Conservation (phyloP, 2,329 filamentous ascomycete genomes). For the Cladosporium halotolerans region DNA sequence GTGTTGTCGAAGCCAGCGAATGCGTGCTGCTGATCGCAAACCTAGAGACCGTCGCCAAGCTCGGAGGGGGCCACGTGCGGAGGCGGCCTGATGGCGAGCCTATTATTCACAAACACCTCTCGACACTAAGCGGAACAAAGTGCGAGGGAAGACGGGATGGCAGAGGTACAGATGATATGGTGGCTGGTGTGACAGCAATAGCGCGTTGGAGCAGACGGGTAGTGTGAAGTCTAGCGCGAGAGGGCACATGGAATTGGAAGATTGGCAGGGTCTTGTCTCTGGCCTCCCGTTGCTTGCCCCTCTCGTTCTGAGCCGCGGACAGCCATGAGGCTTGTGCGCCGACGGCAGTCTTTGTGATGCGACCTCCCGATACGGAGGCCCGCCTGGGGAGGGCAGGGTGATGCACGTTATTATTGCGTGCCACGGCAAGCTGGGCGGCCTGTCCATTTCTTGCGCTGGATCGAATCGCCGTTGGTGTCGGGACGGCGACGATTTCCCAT, state of each 20-base stretch:
- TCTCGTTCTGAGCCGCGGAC: slow-evolving; percentile 6
- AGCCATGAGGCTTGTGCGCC: slow-evolving; percentile 11
- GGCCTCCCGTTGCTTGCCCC: neutral
- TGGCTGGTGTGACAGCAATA: slow-evolving; percentile 2
- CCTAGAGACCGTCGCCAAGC: slow-evolving; percentile 2
- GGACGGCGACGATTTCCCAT: neutral
- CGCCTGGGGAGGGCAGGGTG: neutral
- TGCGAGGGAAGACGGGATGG: neutral
- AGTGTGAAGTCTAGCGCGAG: no score
- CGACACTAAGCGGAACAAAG: neutral
- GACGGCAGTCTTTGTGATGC: neutral
- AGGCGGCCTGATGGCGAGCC: slow-evolving; percentile 2
- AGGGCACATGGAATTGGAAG: neutral
- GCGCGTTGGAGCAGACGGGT: neutral
- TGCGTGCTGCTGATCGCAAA: slow-evolving; percentile 4
- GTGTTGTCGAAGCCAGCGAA: slow-evolving; percentile 1
- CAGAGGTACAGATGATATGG: neutral
- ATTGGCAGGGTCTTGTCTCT: slow-evolving; percentile 4
- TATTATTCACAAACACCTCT: slow-evolving; percentile 1
- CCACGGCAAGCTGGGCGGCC: neutral
- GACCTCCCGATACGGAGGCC: neutral
- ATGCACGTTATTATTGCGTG: neutral
- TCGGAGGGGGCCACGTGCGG: slow-evolving; percentile 1
- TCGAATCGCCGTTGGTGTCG: neutral
- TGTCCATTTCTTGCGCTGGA: neutral